Evolutionary conservation across 1,284 basidiomycete genomes (phyloP).

Genomic region (Chalciporus sp.): DNA sequence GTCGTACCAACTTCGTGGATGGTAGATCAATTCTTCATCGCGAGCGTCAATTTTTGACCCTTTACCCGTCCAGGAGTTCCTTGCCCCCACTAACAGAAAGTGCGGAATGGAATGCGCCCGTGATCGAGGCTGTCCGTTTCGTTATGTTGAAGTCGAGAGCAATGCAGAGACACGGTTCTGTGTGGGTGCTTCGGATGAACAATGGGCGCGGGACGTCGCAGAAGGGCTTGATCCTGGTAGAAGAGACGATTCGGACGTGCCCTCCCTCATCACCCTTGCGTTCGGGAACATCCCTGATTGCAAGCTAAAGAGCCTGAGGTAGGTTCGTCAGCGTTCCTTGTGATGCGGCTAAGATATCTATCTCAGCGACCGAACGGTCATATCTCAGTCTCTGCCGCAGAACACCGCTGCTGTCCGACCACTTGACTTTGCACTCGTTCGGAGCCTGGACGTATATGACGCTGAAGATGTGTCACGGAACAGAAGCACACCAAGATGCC

Average conservation of each 20-base stretch:
- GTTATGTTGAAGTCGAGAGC: slow-evolving; percentile 17
- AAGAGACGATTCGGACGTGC: background rate
- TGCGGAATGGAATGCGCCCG: background rate
- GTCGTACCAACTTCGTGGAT: slow-evolving; percentile 28
- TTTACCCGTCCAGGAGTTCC: slow-evolving; percentile 11
- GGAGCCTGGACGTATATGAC: background rate
- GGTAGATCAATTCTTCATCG: slow-evolving; percentile 13
- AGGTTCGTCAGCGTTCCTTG: background rate
- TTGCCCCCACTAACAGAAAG: slow-evolving; percentile 5
- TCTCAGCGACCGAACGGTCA: slow-evolving; percentile 10
- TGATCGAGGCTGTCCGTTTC: slow-evolving; percentile 18
- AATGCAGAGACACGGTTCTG: background rate
- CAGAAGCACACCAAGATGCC: background rate
- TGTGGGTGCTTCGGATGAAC: background rate
- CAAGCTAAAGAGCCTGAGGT: slow-evolving; percentile 17
- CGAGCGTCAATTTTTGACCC: background rate
- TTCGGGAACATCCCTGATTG: slow-evolving; percentile 20
- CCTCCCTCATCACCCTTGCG: slow-evolving; percentile 11
- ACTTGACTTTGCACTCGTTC: slow-evolving; percentile 22
- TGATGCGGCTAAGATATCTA: slow-evolving; percentile 6
- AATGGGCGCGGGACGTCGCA: slow-evolving; percentile 17
- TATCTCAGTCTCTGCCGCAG: background rate
- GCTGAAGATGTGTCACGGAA: background rate
- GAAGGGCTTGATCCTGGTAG: slow-evolving; percentile 2
- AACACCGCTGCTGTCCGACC: background rate